A percentile compares a stretch with the other conserved stretches of the same genome.
phyloP scores from a whole-genome alignment of 768 basidiomycete species.

The Serendipita sp. region DNA sequence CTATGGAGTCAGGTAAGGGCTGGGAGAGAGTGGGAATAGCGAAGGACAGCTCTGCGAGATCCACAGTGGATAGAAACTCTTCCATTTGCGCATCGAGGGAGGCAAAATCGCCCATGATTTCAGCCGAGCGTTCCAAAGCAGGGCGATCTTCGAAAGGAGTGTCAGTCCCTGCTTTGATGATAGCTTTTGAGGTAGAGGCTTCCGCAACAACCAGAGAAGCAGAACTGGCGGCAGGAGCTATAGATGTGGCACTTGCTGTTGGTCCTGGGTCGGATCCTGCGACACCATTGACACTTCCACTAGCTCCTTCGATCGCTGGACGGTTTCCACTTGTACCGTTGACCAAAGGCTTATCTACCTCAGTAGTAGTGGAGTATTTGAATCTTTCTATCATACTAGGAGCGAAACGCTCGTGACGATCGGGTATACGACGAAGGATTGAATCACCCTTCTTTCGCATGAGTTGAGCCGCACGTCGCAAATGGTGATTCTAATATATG shows the following conservation, averaged over 20 bases:
- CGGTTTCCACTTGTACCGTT: background rate
- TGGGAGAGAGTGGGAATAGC: background rate
- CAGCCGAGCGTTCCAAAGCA: conserved; percentile 50
- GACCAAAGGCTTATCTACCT: too few relatives aligned
- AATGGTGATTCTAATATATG: conserved; percentile 57
- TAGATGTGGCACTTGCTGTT: background rate
- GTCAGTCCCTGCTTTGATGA: conserved; percentile 17
- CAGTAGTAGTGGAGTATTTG: background rate
- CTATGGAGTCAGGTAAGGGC: too few relatives aligned
- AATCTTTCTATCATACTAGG: conserved; percentile 20
- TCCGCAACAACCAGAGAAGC: background rate
- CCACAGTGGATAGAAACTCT: conserved; percentile 10
- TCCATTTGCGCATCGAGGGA: conserved; percentile 41
- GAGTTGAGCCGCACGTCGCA: conserved; percentile 64
- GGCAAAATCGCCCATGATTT: conserved; percentile 54
- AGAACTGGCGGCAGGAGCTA: background rate
- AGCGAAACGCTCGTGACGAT: conserved; percentile 66
- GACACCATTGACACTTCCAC: background rate
- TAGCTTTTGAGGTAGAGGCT: background rate
- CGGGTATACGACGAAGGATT: conserved; percentile 76
- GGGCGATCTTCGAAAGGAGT: conserved; percentile 46
- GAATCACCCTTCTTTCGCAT: conserved; percentile 73
- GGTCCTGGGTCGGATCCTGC: background rate
- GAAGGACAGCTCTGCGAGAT: background rate
- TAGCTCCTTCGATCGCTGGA: background rate